Evolutionary conservation across 768 basidiomycete species (phyloP), one percentile per base, ranked within the genome.

Genomic region (Leccinum truebloodii): DNA sequence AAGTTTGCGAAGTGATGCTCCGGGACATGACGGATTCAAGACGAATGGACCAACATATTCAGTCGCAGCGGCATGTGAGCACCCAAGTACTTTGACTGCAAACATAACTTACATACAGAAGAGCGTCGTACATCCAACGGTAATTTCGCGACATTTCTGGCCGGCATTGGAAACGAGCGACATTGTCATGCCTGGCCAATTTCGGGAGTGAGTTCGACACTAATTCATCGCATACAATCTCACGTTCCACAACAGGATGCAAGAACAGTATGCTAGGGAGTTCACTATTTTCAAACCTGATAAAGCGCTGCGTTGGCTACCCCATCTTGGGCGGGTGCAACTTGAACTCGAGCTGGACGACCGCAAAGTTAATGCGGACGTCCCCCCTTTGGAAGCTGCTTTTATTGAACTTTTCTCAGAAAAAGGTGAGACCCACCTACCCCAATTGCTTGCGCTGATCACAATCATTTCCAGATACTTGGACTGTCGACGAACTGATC

Each of bases 1-100:
- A 97, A 72, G 91, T 94, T 6, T 98, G 95, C 78, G 96, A 98
- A 71, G 95, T 99, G 57, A 98, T 99, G 97, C 78, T 98, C 70
- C 92, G 88, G 69, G 97, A 99, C 72, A 91, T 98, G 86, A 90
- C 93, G 3, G 95, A 98, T 73, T 97, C 96, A 44, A 89, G 87
- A 68, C 84, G 94, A 35, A 90, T 89, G 53, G 92, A 98, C 71
- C 84, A 85, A n/a, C 89, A 90, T 71, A 84, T 98, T 2, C 93
- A 96, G 65, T 81, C 86, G 0, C 86, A 91, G 69, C 81, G 81
- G 54, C 60, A 77, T 52, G 93, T 94, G 67, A 65, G 87, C 68
- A 37, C 14, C 8, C 14, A 18, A 39, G 4, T 13, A 8, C 13
- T 44, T 44, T 22, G 39, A 51, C 54, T 55, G 3, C 12, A 51